Evolutionary conservation across 345 rosid genomes (phyloP), one percentile per base, ranked within the genome.

Genomic region (Populus simonii): DNA sequence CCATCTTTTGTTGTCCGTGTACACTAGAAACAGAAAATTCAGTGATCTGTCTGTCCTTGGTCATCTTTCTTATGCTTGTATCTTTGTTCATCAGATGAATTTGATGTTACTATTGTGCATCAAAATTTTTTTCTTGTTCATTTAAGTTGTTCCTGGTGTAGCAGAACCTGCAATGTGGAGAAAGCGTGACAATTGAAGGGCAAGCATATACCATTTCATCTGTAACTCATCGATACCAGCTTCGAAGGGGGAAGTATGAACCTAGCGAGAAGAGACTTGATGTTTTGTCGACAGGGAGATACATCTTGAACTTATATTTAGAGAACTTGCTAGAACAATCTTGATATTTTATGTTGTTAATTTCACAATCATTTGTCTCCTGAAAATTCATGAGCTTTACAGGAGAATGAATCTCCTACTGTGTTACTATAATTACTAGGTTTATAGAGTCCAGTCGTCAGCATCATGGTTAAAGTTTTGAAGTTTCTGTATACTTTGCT

Each of bases 111-210:
- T 17, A 5, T 51, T 51, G 57, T 18, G n/a, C n/a, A 6, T 53
- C 59, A 5, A 53, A 7, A 53, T 8, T 18, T 6, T 7, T 38
- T 12, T 8, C 2, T 0, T 41, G 43, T 68, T 66, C 74, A 7
- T 55, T 57, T 16, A 61, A 57, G 72, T 39, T 75, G 76, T 68
- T 41, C 35, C 29, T 73, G 73, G 68, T 71, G 53, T 66, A 27
- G 87, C 93, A 93, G 99, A 92, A 92, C 78, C 80, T 93, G 89
- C 96, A 93, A 70, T 87, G 97, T 25, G 99, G 98, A 62, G 94
- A 92, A 82, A 91, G 92, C 36, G 98, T 93, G 79, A 93, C 92
- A 18, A 92, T 93, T 0, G 93, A 93, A 88, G 99, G 97, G 41
- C 97, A 87, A 68, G 82, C 91, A 7, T 93, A 95, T 43, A 95